Conservation (phyloP, 2,329 filamentous ascomycete genomes). For the Aschersonia sp. region DNA sequence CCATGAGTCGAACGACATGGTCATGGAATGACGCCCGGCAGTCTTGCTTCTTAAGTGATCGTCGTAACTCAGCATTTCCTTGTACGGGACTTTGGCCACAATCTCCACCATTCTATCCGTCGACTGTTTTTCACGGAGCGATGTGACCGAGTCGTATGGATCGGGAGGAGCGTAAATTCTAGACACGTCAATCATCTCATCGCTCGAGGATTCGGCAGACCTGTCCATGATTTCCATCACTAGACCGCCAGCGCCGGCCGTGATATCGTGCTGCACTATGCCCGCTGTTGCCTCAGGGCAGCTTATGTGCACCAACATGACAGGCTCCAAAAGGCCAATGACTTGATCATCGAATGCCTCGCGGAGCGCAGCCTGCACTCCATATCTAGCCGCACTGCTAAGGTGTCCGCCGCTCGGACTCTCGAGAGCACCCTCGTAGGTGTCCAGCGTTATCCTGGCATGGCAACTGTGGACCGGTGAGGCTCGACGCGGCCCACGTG, state of each 20-base stretch:
- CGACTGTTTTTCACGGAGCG: constrained; percentile 34
- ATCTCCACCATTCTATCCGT: constrained; percentile 45
- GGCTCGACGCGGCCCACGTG: constrained; percentile 66
- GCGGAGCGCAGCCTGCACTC: constrained; percentile 55
- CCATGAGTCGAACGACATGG: constrained; percentile 44
- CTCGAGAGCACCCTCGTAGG: constrained; percentile 32
- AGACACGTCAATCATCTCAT: constrained; percentile 45
- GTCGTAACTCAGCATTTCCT: constrained; percentile 93
- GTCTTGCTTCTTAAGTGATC: constrained; percentile 81
- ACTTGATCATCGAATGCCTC: constrained; percentile 37
- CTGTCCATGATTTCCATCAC: constrained; percentile 55
- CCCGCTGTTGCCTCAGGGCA: constrained; percentile 74
- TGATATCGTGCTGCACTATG: constrained; percentile 69
- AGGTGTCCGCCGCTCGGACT: constrained; percentile 56
- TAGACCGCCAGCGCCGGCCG: constrained; percentile 54
- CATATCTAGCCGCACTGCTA: constrained; percentile 44
- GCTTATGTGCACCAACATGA: constrained; percentile 80
- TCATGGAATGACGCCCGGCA: constrained; percentile 55
- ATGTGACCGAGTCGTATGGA: constrained; percentile 54
- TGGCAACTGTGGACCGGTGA: constrained; percentile 68
- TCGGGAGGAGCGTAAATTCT: constrained; percentile 81
- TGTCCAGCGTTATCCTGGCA: constrained; percentile 56
- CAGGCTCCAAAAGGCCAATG: constrained; percentile 72
- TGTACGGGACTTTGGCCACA: constrained; percentile 75
- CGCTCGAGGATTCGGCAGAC: constrained; percentile 22